Evolutionary conservation across 305 asterid species (phyloP), one percentile per base, ranked within the genome.

Genomic region (Rubia peregrina): DNA sequence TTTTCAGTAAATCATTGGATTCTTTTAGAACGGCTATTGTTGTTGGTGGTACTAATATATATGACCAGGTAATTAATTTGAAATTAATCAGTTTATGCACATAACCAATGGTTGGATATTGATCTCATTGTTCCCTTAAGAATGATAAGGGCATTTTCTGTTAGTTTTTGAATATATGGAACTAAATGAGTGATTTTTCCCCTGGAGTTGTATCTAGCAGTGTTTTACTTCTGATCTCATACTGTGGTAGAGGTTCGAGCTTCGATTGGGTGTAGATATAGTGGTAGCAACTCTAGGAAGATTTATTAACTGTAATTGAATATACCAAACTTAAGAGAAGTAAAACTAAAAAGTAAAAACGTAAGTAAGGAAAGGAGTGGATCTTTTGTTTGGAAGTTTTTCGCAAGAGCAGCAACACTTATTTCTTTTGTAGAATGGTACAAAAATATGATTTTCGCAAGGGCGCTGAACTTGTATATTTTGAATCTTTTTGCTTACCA

Each of bases 201-300:
- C 12, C 12, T 19, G 30, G 62, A 51, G 30, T 69, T 69, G 10
- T 17, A 51, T 69, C 16, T 10, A 22, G 9, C 40, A 55, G 4
- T 69, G 59, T 55, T 36, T 69, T 26, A 38, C 43, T 38, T 55
- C 19, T 62, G 14, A 7, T 69, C 53, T 8, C 36, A 59, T 69
- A 38, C 33, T 38, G 59, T 21, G 40, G 38, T 55, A 69, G 73
- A 69, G 46, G 63, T 55, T 41, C 42, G 73, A 69, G 40, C 65
- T 69, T 14, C 73, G 55, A 2, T 76, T 88, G 30, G 97, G 97
- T 68, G 94, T 89, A 68, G 79, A 83, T 75, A 80, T 90, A 75
- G 96, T 90, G 70, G 97, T 90, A 75, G 97, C 97, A 61, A 90
- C 97, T 68, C 96, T 96, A 62, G 97, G 97, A 69, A 87, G 97